These are phyloP conservation scores for Cercophora sp. DNA, from an alignment of 495 filamentous ascomycete genomes.

Conservation along the genomic window DNA sequence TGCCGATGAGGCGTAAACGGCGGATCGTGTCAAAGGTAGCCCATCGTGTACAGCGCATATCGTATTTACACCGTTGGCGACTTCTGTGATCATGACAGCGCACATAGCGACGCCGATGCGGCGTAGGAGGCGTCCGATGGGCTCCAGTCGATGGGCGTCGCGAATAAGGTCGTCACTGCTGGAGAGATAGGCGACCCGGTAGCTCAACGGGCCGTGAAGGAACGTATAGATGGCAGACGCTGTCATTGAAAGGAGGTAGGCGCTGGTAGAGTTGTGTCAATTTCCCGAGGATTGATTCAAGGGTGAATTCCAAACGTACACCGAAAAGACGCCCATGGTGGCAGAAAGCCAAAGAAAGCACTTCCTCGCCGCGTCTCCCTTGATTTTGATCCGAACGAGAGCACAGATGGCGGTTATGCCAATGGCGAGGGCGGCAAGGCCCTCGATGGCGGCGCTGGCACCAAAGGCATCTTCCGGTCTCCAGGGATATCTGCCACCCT, in stretches of 20 bases:
- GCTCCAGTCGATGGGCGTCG: neutral
- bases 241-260: neutral
- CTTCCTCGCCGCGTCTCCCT: neutral
- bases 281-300: neutral
- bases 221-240: neutral
- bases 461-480: neutral
- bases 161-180: neutral
- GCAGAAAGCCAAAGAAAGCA: neutral
- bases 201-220: neutral
- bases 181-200: neutral
- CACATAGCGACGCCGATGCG: neutral
- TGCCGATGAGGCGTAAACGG: neutral
- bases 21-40: neutral
- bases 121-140: neutral
- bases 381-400: neutral
- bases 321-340: neutral
- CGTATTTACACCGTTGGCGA: neutral
- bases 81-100: neutral
- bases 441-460: neutral
- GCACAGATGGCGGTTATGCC: neutral
- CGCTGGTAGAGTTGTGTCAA: neutral
- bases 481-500: neutral
- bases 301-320: neutral
- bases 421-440: neutral
- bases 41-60: neutral